These are phyloP conservation scores for Dictyostelium intermedium DNA, from an alignment of 78 protist genomes.

Conservation along the genomic window DNA sequence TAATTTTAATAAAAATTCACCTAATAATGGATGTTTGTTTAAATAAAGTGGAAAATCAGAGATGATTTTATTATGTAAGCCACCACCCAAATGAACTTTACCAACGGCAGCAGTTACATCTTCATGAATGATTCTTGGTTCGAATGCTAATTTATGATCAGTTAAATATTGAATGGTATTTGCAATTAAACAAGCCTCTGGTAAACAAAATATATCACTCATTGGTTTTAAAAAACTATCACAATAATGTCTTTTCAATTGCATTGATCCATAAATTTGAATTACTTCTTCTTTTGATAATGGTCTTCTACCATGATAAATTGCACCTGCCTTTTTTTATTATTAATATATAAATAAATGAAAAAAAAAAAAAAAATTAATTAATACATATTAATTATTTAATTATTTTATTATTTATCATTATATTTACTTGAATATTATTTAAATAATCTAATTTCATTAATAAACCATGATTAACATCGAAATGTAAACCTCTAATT, in stretches of 20 bases:
- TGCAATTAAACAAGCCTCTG: slow-evolving; percentile 68
- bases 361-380: neutral
- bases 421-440: slow-evolving; percentile 47
- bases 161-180: slow-evolving; percentile 50
- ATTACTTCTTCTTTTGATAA: slow-evolving; percentile 37
- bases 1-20: slow-evolving; percentile 48
- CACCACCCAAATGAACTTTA: slow-evolving; percentile 47
- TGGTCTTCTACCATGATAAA: slow-evolving; percentile 50
- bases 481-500: slow-evolving; percentile 63
- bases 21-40: slow-evolving; percentile 59
- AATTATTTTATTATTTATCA: too few relatives aligned
- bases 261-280: slow-evolving; percentile 61
- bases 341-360: neutral
- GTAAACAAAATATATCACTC: slow-evolving; percentile 69
- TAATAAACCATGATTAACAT: slow-evolving; percentile 36
- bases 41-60: slow-evolving; percentile 62
- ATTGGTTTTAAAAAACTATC: slow-evolving; percentile 39
- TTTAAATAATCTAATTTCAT: slow-evolving; percentile 66
- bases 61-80: slow-evolving; percentile 41
- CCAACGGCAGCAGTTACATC: slow-evolving; percentile 44
- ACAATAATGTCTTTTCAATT: slow-evolving; percentile 39
- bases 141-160: slow-evolving; percentile 32
- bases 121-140: slow-evolving; percentile 64
- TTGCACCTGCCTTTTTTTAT: slow-evolving; percentile 40
- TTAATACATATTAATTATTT: neutral